Percentiles rank a stretch among this genome's conserved stretches.
These are phyloP conservation scores for Crotalaria pallida DNA, from an alignment of 306 rosid genomes.

Conservation along the genomic window DNA sequence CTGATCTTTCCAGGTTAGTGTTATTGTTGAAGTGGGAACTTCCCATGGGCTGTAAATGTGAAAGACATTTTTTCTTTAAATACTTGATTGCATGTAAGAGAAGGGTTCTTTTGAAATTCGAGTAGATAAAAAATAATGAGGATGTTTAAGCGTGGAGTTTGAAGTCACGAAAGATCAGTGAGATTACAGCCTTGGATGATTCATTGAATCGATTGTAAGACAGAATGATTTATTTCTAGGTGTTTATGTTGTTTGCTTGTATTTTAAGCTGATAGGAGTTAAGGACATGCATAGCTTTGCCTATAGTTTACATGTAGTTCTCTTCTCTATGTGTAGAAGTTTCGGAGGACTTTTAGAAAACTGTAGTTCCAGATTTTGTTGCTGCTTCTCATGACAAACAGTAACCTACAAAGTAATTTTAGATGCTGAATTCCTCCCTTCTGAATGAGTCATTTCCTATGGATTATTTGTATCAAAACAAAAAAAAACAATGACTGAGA, in stretches of 20 bases:
- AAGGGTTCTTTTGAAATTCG: neutral
- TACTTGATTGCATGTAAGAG: neutral
- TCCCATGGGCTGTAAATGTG: neutral
- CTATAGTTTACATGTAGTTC: neutral
- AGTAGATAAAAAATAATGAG: neutral
- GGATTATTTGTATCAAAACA: neutral
- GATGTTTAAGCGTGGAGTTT: neutral
- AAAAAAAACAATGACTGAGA: neutral
- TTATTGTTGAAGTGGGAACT: neutral
- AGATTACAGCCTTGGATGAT: neutral
- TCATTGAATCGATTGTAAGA: neutral
- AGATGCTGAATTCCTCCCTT: neutral
- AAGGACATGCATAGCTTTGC: neutral
- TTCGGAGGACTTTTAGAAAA: slow-evolving; percentile 1
- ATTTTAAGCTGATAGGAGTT: neutral
- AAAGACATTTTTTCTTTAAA: neutral
- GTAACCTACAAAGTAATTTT: neutral
- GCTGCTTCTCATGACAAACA: neutral
- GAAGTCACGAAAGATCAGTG: neutral
- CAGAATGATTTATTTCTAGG: neutral
- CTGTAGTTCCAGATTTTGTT: neutral
- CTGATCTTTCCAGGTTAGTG: neutral
- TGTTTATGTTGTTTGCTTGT: neutral
- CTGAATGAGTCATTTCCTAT: neutral
- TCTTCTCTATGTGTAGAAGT: neutral